phyloP scores from a whole-genome alignment of 257 asterid species.

The Primulina tabacum region DNA sequence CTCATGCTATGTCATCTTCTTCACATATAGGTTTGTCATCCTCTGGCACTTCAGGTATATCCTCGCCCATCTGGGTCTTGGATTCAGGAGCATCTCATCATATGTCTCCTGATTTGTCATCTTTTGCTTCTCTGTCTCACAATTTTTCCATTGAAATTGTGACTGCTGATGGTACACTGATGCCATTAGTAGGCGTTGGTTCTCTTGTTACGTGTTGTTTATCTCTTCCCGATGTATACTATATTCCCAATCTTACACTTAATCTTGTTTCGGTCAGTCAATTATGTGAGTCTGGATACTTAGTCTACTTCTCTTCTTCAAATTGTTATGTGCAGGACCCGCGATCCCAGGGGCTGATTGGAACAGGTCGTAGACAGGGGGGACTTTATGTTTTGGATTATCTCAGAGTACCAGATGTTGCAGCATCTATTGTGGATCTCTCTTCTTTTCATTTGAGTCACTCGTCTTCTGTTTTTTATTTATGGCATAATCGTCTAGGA shows the following conservation, averaged over 20 bases:
- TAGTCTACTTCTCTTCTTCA: neutral
- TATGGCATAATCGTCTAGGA: constrained; percentile 7
- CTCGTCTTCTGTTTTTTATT: neutral
- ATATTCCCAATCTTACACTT: neutral
- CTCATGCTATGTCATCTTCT: neutral
- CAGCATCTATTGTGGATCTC: neutral
- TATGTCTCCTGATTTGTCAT: neutral
- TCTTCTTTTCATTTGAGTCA: neutral
- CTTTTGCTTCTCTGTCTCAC: neutral
- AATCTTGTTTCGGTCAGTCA: neutral
- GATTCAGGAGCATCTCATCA: neutral
- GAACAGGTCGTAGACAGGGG: constrained; percentile 4
- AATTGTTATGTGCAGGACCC: constrained; percentile 5
- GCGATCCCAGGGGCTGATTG: neutral
- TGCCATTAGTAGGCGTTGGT: neutral
- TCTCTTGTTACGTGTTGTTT: neutral
- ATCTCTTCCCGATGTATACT: neutral
- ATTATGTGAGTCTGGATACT: neutral
- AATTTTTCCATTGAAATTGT: too few species aligned
- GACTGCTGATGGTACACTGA: neutral
- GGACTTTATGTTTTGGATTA: constrained; percentile 12
- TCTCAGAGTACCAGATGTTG: neutral
- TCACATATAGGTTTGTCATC: too few species aligned
- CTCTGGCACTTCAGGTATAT: neutral
- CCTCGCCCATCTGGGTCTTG: neutral